Evolutionary conservation across 192 early-diverging fungal genomes (phyloP).

Genomic region (Coemansia sp.): DNA sequence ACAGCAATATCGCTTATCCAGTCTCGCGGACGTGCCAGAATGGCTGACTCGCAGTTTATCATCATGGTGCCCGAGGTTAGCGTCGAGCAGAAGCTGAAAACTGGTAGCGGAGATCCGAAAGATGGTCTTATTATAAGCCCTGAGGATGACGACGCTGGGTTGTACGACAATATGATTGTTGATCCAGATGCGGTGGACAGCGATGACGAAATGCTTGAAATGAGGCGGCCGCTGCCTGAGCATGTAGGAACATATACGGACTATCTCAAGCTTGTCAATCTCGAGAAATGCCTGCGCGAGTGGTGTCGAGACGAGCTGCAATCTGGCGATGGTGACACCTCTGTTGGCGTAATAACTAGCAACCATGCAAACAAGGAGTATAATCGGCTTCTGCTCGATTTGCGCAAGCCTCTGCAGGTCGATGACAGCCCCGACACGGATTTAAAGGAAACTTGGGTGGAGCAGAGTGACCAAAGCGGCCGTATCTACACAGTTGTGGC

Average conservation of each 20-base stretch:
- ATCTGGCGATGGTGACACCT: neutral
- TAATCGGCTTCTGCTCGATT: slow-evolving; percentile 12
- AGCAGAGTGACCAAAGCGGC: slow-evolving; percentile 16
- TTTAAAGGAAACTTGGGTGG: slow-evolving; percentile 34
- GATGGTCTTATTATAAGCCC: neutral
- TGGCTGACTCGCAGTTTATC: slow-evolving; percentile 70
- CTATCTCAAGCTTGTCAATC: slow-evolving; percentile 38
- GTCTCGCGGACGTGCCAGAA: slow-evolving; percentile 83
- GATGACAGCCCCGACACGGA: slow-evolving; percentile 37
- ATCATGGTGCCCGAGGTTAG: slow-evolving; percentile 61
- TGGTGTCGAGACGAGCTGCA: slow-evolving; percentile 54
- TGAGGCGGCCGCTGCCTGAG: slow-evolving; percentile 7
- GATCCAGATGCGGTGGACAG: slow-evolving; percentile 1
- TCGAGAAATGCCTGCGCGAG: slow-evolving; percentile 62
- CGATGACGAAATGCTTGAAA: neutral
- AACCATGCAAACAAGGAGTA: slow-evolving; percentile 22
- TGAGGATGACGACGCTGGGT: neutral
- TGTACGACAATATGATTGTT: neutral
- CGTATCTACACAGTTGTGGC: slow-evolving; percentile 58
- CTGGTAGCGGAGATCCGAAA: neutral
- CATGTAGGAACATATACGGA: slow-evolving; percentile 34
- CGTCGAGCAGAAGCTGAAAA: slow-evolving; percentile 5
- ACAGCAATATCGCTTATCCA: slow-evolving; percentile 81
- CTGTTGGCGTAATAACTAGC: slow-evolving; percentile 21
- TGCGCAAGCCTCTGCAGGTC: slow-evolving; percentile 13